phyloP scores from a whole-genome alignment of 2,329 filamentous ascomycete genomes.

The Trematosphaeria pertusa region DNA sequence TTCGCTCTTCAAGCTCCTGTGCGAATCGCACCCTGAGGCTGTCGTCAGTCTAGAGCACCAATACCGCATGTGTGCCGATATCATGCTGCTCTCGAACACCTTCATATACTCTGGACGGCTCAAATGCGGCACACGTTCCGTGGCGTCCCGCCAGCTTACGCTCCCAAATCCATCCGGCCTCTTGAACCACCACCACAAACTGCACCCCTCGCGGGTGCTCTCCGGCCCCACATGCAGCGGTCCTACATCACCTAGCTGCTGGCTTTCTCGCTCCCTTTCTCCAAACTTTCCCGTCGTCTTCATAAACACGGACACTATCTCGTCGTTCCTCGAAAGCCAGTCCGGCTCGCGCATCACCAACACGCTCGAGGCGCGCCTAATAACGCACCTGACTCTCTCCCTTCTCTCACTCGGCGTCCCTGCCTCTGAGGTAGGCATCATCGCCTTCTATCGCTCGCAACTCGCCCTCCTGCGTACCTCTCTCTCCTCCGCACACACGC shows the following conservation, averaged over 20 bases:
- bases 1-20: conserved; percentile 91
- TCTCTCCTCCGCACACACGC: conserved; percentile 62
- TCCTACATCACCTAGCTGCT: conserved; percentile 64
- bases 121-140: conserved; percentile 82
- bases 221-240: conserved; percentile 56
- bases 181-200: conserved; percentile 38
- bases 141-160: conserved; percentile 72
- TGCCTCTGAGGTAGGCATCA: conserved; percentile 82
- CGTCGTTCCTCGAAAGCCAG: conserved; percentile 70
- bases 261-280: conserved; percentile 75
- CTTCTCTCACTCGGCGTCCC: conserved; percentile 79
- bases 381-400: conserved; percentile 79
- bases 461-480: conserved; percentile 80
- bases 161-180: conserved; percentile 61
- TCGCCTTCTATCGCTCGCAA: conserved; percentile 96
- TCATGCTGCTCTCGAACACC: conserved; percentile 92
- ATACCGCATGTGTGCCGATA: conserved; percentile 97
- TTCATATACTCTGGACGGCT: conserved; percentile 92
- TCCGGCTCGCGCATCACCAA: conserved; percentile 86
- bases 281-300: conserved; percentile 80
- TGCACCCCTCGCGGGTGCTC: conserved; percentile 17
- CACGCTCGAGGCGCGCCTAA: conserved; percentile 77
- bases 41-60: conserved; percentile 94
- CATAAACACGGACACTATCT: conserved; percentile 84
- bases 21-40: conserved; percentile 83